phyloP scores from a whole-genome alignment of 2,329 filamentous ascomycete species.

The Apiospora koreana region DNA sequence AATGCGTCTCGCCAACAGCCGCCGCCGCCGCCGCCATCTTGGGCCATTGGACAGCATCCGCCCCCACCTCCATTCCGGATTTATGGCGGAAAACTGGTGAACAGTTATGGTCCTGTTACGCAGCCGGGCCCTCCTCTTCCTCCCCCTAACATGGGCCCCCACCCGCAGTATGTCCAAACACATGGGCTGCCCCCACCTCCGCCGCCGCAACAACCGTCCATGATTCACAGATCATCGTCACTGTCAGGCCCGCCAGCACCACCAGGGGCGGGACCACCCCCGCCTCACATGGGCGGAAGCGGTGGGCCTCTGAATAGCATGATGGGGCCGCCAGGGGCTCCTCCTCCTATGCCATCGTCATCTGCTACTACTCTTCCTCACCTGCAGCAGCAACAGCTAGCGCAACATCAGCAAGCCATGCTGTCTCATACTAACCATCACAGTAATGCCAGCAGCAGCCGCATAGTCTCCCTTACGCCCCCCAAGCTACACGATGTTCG shows the following conservation, averaged over 20 bases:
- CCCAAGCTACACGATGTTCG: slow-evolving; percentile 24
- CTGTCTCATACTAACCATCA: no score
- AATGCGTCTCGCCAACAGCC: slow-evolving; percentile 7
- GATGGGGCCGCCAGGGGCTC: not conserved
- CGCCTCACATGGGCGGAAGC: slow-evolving; percentile 10
- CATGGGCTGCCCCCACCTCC: not conserved
- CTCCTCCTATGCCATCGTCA: not conserved
- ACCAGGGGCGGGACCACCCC: not conserved
- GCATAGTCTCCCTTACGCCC: not conserved
- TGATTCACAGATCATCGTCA: not conserved
- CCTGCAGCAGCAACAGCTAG: not conserved
- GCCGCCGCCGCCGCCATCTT: slow-evolving; percentile 18
- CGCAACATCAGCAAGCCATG: not conserved
- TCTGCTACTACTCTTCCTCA: not conserved
- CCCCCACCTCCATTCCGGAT: slow-evolving; percentile 1
- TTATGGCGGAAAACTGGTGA: not conserved
- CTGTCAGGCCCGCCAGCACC: not conserved
- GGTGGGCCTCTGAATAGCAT: not conserved
- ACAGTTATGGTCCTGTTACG: not conserved
- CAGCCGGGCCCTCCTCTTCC: slow-evolving; percentile 11
- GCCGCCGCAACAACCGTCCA: slow-evolving; percentile 9
- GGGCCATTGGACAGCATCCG: slow-evolving; percentile 13
- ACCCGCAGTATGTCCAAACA: not conserved
- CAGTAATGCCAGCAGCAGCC: not conserved
- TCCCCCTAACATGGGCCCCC: not conserved